Evolutionary conservation across 2,329 filamentous ascomycete species (phyloP).

Genomic region (Blastomyces parvus): DNA sequence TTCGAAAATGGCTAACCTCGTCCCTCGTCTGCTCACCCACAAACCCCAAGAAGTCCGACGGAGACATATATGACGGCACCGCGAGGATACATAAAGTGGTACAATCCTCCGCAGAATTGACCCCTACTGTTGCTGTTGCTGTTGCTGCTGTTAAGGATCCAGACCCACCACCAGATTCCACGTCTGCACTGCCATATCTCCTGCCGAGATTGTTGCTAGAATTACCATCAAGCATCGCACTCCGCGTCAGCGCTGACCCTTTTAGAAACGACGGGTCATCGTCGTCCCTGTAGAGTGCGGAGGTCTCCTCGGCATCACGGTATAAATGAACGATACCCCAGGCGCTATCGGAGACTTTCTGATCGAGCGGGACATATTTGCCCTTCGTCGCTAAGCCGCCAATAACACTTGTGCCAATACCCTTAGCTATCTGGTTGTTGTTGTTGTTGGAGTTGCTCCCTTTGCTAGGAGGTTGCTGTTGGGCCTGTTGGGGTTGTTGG

Average conservation of each 20-base stretch:
- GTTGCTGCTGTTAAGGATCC: neutral
- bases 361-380: constrained; percentile 60
- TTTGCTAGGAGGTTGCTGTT: constrained; percentile 21
- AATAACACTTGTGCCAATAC: constrained; percentile 42
- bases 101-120: constrained; percentile 47
- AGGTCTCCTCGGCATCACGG: constrained; percentile 68
- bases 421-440: constrained; percentile 37
- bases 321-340: constrained; percentile 95
- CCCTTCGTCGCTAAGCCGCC: constrained; percentile 74
- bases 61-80: constrained; percentile 87
- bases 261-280: constrained; percentile 35
- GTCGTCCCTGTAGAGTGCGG: constrained; percentile 43
- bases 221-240: constrained; percentile 16
- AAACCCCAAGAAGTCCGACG: constrained; percentile 82
- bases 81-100: constrained; percentile 88
- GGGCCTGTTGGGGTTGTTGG: constrained; percentile 25
- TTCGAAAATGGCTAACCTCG: constrained; percentile 83
- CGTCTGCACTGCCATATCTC: constrained; percentile 17
- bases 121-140: neutral
- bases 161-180: neutral
- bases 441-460: constrained; percentile 28
- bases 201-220: constrained; percentile 8
- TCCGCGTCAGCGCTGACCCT: constrained; percentile 29
- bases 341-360: constrained; percentile 64
- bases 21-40: constrained; percentile 79